A percentile compares a stretch with the other conserved stretches of the same genome.
phyloP scores from a whole-genome alignment of 2,329 filamentous ascomycete species.

The Hirsutella thompsonii region DNA sequence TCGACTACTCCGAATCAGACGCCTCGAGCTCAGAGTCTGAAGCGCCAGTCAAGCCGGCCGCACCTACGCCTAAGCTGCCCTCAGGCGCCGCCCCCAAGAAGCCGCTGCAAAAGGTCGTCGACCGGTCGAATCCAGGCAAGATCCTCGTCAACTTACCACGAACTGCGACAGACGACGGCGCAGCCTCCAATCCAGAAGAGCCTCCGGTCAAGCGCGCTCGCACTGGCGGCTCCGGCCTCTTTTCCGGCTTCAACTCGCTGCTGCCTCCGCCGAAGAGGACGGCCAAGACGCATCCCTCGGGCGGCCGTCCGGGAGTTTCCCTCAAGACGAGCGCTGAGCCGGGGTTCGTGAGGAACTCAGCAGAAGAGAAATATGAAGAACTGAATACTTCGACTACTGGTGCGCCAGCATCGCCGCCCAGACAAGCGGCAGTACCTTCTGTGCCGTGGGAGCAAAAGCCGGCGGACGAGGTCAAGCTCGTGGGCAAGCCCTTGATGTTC shows the following conservation, averaged over 20 bases:
- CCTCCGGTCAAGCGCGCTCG: conserved; percentile 60
- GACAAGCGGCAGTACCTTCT: conserved; percentile 27
- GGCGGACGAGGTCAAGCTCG: conserved; percentile 52
- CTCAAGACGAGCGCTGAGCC: conserved; percentile 75
- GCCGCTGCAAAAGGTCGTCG: conserved; percentile 66
- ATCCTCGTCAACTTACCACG: conserved; percentile 70
- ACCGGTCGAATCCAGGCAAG: conserved; percentile 69
- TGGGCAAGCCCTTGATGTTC: conserved; percentile 77
- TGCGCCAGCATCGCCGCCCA: conserved; percentile 25
- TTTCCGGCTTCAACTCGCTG: conserved; percentile 75
- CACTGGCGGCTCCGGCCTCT: conserved; percentile 43
- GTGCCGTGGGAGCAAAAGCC: conserved; percentile 44
- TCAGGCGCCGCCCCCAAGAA: conserved; percentile 32
- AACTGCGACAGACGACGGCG: conserved; percentile 24
- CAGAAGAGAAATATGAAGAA: conserved; percentile 15
- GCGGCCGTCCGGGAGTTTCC: conserved; percentile 32
- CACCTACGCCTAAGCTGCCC: conserved; percentile 11
- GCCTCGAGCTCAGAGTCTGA: conserved; percentile 53
- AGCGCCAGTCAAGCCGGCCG: conserved; percentile 12
- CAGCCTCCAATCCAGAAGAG: conserved; percentile 12
- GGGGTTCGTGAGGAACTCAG: conserved; percentile 54
- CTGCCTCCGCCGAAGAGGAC: conserved; percentile 69
- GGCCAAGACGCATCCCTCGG: conserved; percentile 18
- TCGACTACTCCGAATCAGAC: conserved; percentile 73
- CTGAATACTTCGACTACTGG: conserved; percentile 9